Evolutionary conservation across 1,284 basidiomycete species (phyloP), one percentile per base, ranked within the genome.

Genomic region (Coniferiporia sulphurascens): DNA sequence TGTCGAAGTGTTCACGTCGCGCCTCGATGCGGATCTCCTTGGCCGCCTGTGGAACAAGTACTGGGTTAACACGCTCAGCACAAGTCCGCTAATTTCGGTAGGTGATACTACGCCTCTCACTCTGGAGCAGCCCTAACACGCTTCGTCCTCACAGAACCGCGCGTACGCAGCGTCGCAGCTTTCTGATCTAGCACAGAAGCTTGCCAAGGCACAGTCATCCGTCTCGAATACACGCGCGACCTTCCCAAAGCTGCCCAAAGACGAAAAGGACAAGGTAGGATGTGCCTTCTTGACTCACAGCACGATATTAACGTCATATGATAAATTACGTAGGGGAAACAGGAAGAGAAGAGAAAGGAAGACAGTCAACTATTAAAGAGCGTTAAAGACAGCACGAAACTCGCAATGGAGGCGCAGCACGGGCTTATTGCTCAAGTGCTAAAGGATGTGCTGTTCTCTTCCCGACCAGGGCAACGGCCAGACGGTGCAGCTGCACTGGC

Each of bases 11-110:
- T 99, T 98, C 84, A 98, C 96, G 73, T 90, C 87, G 17, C 85
- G 82, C 59, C 75, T 95, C 48, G 96, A 99, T 69, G 86, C 86
- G 19, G 86, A 94, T 66, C 74, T 99, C 12, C 79, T 99, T 34
- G 91, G 91, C 35, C 75, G 95, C 69, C 74, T 99, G 21, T 99
- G 96, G 96, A 98, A 99, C 77, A 98, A 98, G 76, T 99, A 99
- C 69, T 99, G 96, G 96, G 93, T 96, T 17, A 95, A 93, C 67
- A 98, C 96, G 0, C 80, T 99, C 35, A 91, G 90, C 68, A 92
- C 95, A 69, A 94, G 90, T 68, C 87, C 93, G 2, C 74, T 98
- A 36, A 89, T 98, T 48, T 93, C 93, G 46, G 95, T 95, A 59
- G 55, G 90, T 76, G 1, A 41, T 17, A 10, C 43, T 38, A 5